phyloP scores from a whole-genome alignment of 768 basidiomycete genomes.

The Xerocomus brunneocitrinus region DNA sequence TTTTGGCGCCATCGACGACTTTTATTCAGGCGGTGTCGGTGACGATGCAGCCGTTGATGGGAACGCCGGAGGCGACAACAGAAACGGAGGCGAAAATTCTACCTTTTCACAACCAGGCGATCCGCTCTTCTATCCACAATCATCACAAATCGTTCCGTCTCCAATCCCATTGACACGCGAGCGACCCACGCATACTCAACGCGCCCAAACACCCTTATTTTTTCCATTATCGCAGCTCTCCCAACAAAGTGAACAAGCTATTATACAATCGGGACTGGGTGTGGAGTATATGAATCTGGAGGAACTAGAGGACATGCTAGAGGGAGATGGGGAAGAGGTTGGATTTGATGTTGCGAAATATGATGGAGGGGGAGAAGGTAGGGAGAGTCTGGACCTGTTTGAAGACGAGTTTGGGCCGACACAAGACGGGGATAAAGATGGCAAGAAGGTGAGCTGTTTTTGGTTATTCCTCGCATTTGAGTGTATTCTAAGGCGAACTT shows the following conservation, averaged over 20 bases:
- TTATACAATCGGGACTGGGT: conserved; percentile 60
- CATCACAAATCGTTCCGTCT: conserved; percentile 17
- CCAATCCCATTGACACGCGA: conserved; percentile 1
- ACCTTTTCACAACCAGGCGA: conserved; percentile 3
- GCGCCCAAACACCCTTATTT: conserved; percentile 30
- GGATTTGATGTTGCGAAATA: conserved; percentile 18
- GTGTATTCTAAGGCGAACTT: neutral
- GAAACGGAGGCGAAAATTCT: conserved; percentile 1
- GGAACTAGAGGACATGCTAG: conserved; percentile 48
- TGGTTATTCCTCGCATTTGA: neutral
- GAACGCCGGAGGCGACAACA: neutral
- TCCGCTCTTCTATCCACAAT: conserved; percentile 24
- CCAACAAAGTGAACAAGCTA: conserved; percentile 44
- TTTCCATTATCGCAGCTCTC: conserved; percentile 62
- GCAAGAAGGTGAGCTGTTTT: conserved; percentile 21
- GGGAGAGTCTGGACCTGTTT: conserved; percentile 28
- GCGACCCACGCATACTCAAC: conserved; percentile 5
- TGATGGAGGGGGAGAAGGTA: conserved; percentile 7
- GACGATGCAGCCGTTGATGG: neutral
- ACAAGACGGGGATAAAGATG: conserved; percentile 22
- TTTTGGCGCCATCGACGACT: conserved; percentile 13
- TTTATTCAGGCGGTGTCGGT: neutral
- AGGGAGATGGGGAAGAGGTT: conserved; percentile 33
- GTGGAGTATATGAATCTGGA: conserved; percentile 61
- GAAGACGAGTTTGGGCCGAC: conserved; percentile 34